Evolutionary conservation across 768 basidiomycete species (phyloP).

Genomic region (Tulasnella sp.): DNA sequence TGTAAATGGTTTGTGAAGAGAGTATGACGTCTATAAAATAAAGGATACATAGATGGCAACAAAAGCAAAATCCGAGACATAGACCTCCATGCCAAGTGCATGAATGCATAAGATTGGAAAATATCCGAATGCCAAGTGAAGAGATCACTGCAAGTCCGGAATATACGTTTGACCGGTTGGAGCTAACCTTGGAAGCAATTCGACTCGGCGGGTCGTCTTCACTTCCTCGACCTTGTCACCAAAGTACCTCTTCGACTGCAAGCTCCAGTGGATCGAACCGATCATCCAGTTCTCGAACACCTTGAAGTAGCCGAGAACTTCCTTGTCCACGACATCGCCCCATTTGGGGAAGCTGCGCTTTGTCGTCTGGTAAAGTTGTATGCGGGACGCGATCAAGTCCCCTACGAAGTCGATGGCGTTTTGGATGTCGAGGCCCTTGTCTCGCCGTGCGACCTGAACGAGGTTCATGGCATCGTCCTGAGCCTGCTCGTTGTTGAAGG

Average conservation of each 20-base stretch:
- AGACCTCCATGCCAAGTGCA: no score
- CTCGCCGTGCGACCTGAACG: slow-evolving; percentile 7
- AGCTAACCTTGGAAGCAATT: not conserved
- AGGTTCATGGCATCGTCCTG: slow-evolving; percentile 15
- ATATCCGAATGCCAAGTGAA: no score
- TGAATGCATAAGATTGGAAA: no score
- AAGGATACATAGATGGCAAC: no score
- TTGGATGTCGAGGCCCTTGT: slow-evolving; percentile 6
- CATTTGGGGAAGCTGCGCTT: not conserved
- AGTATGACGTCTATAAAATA: no score
- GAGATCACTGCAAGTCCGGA: slow-evolving; percentile 1
- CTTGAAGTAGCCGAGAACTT: slow-evolving; percentile 8
- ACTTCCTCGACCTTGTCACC: slow-evolving; percentile 14
- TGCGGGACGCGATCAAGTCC: not conserved
- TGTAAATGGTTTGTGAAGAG: no score
- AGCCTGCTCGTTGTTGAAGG: slow-evolving; percentile 35
- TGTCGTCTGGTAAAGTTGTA: slow-evolving; percentile 2
- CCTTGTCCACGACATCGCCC: slow-evolving; percentile 6
- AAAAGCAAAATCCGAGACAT: no score
- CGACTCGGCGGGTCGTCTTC: not conserved
- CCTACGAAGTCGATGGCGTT: slow-evolving; percentile 17
- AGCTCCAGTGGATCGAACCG: slow-evolving; percentile 16
- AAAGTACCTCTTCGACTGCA: slow-evolving; percentile 17
- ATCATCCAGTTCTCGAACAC: slow-evolving; percentile 15
- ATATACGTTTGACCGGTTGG: slow-evolving; percentile 1